Evolutionary conservation across 2,329 filamentous ascomycete species (phyloP).

Genomic region (Annulohypoxylon truncatum): DNA sequence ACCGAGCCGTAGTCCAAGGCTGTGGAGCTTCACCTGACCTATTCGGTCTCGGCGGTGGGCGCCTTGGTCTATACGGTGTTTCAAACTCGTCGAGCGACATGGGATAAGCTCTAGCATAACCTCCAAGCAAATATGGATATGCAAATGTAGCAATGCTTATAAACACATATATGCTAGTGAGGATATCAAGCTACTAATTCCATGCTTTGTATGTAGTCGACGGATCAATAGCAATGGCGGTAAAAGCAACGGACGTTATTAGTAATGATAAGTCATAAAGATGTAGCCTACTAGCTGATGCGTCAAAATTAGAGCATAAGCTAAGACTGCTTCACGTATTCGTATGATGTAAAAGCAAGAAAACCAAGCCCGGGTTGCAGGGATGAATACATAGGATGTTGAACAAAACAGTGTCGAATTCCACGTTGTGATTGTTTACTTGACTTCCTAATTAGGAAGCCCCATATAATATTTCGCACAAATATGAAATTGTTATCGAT

Average conservation of each 20-base stretch:
- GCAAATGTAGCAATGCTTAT: conserved; percentile 10
- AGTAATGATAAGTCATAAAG: not conserved
- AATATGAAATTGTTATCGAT: not conserved
- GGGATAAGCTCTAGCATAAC: conserved; percentile 1
- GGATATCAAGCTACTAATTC: conserved; percentile 9
- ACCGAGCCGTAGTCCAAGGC: conserved; percentile 57
- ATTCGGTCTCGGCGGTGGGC: conserved; percentile 32
- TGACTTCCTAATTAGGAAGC: conserved; percentile 42
- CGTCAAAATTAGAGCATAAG: not conserved
- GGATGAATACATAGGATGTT: conserved; percentile 18
- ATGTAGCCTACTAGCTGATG: conserved; percentile 5
- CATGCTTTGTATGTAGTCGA: not conserved
- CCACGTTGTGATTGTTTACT: conserved; percentile 44
- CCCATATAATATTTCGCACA: conserved; percentile 19
- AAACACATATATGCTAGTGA: conserved; percentile 6
- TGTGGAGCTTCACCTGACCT: conserved; percentile 35
- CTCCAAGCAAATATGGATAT: conserved; percentile 17
- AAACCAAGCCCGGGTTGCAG: not conserved
- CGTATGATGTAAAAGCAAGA: conserved; percentile 2
- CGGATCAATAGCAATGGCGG: not conserved
- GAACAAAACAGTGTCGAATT: not conserved
- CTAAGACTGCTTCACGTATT: not conserved
- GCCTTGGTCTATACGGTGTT: conserved; percentile 40
- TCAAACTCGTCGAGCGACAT: conserved; percentile 39
- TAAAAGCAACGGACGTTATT: conserved; percentile 10